Evolutionary conservation across 2,329 filamentous ascomycete species (phyloP).

Genomic region (Fusarium burgessii): DNA sequence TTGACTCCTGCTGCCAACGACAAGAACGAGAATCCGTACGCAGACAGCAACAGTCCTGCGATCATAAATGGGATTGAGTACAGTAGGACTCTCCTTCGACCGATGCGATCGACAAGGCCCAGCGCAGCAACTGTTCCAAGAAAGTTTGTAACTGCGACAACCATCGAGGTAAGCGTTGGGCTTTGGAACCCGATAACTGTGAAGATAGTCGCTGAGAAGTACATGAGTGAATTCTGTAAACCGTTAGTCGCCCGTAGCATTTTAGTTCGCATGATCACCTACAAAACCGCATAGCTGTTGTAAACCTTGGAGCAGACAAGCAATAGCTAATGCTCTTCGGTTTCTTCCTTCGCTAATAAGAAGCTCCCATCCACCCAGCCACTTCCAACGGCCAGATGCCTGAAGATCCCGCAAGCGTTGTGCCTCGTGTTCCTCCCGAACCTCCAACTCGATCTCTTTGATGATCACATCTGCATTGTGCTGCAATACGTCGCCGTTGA

Average conservation of each 20-base stretch:
- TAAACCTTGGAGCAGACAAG: slow-evolving; percentile 85
- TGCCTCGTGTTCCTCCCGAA: slow-evolving; percentile 74
- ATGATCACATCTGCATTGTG: slow-evolving; percentile 70
- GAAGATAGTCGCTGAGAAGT: slow-evolving; percentile 88
- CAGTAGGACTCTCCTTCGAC: slow-evolving; percentile 82
- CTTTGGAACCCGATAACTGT: slow-evolving; percentile 80
- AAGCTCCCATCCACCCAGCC: slow-evolving; percentile 64
- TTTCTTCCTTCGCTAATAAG: slow-evolving; percentile 71
- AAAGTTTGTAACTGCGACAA: slow-evolving; percentile 86
- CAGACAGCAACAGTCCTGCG: slow-evolving; percentile 75
- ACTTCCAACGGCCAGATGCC: slow-evolving; percentile 48
- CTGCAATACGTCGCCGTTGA: slow-evolving; percentile 66
- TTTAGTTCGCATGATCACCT: slow-evolving; percentile 49
- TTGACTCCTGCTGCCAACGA: slow-evolving; percentile 54
- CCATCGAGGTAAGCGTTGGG: slow-evolving; percentile 83
- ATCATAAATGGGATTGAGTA: slow-evolving; percentile 89
- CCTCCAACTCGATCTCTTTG: slow-evolving; percentile 78
- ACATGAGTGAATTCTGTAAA: slow-evolving; percentile 85
- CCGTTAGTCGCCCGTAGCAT: slow-evolving; percentile 1
- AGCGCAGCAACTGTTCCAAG: slow-evolving; percentile 82
- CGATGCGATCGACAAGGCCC: slow-evolving; percentile 81
- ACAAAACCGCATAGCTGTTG: slow-evolving; percentile 91
- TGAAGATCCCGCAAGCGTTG: slow-evolving; percentile 52
- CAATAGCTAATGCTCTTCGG: slow-evolving; percentile 82
- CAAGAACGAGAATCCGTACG: slow-evolving; percentile 77